Evolutionary conservation across 768 basidiomycete species (phyloP), one percentile per base, ranked within the genome.

Genomic region (Neoboletus magnificus): DNA sequence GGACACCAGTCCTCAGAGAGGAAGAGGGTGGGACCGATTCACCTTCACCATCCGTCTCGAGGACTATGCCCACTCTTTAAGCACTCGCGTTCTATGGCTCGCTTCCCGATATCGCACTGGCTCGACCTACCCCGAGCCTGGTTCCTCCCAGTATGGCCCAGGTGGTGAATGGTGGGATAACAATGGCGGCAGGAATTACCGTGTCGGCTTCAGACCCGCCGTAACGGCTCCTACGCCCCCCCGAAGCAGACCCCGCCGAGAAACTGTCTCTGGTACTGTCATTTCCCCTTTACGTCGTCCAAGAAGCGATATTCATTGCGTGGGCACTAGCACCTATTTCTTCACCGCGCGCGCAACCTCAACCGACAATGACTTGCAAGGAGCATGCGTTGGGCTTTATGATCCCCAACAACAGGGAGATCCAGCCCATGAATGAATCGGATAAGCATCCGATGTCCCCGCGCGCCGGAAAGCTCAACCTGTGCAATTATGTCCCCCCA

Each of bases 121-220:
- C 20, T 60, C 64, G 1, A 56, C 59, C 20, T 61, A 60, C 47
- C 69, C 63, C 0, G 45, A 33, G 10, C 62, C 59, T 50, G 58
- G 60, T 2, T 60, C 52, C 18, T 32, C 27, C 11, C n/a, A 65
- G 64, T 63, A 73, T 66, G 70, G 79, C 64, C 66, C 72, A 9
- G 82, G 78, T 18, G 81, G 82, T 1, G 95, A 98, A 74, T 89
- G 87, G 80, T 98, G 96, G 96, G 96, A 98, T 73, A 95, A 93
- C 68, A 96, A 96, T 62, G 72, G 62, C 4, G 86, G 85, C 0
- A 60, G 68, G 59, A 95, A 98, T 68, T 98, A 95, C 75, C 75
- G 80, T 25, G 74, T 97, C 50, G 77, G 72, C 25, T 98, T 98
- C 73, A 69, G 72, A 49, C 32, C 63, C 11, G 52, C 48, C 8